Evolutionary conservation across 768 basidiomycete genomes (phyloP).

Genomic region (Kwoniella sp.): DNA sequence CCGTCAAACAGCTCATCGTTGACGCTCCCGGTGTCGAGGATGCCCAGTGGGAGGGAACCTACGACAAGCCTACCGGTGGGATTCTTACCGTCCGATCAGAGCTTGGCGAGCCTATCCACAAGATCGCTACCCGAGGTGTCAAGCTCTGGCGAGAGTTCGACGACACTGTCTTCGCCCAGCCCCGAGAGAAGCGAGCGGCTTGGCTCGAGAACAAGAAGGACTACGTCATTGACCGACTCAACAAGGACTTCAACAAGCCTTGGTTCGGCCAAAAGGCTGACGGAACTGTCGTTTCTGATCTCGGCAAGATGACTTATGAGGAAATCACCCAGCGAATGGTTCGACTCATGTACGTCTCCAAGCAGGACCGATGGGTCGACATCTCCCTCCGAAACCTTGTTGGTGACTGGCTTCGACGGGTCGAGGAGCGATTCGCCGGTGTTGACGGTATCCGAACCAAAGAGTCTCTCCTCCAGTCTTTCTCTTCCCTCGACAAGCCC

Average conservation of each 20-base stretch:
- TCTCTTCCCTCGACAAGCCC: constrained; percentile 78
- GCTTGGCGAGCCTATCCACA: constrained; percentile 98
- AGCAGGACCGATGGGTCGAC: constrained; percentile 93
- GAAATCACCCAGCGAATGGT: constrained; percentile 90
- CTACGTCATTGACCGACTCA: constrained; percentile 86
- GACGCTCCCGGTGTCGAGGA: constrained; percentile 89
- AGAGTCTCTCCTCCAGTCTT: constrained; percentile 82
- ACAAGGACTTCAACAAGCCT: constrained; percentile 88
- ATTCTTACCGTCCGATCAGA: constrained; percentile 96
- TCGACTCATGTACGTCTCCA: constrained; percentile 87
- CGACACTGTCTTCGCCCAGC: constrained; percentile 88
- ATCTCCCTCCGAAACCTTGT: constrained; percentile 85
- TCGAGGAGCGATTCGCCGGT: constrained; percentile 92
- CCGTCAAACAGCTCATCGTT: constrained; percentile 95
- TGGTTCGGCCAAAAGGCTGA: constrained; percentile 93
- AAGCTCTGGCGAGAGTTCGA: constrained; percentile 99
- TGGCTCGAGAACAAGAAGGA: constrained; percentile 87
- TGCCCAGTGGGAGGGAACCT: constrained; percentile 86
- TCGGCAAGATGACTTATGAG: constrained; percentile 98
- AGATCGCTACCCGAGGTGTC: constrained; percentile 94
- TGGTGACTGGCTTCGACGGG: constrained; percentile 93
- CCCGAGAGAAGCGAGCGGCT: constrained; percentile 87
- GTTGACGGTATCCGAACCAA: constrained; percentile 75
- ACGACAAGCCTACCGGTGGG: constrained; percentile 89
- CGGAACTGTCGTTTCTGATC: constrained; percentile 75